Base-by-base conservation (phyloP, 805 yeast genomes). In the Jamesozyma rosinii region DNA sequence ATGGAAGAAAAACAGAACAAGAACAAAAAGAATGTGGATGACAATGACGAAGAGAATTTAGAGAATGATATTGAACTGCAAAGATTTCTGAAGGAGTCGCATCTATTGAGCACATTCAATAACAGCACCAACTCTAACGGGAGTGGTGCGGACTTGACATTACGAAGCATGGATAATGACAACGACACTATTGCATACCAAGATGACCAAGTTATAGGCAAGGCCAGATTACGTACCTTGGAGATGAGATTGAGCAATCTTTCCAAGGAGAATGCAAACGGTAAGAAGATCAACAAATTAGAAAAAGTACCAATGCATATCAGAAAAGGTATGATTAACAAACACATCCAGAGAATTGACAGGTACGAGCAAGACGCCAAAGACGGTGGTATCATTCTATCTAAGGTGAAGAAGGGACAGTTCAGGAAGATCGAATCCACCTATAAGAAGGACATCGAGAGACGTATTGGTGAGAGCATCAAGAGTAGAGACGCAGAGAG, bases 281-380 rank as follows among this genome's bases (percentile, higher is more conserved):
- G 64, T 65, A 52, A 47, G 34, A 41, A 38, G 2, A 24, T 24
- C 6, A 45, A 41, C 21, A 75, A 66, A 42, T 61, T 81, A 30
- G 92, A 84, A 51, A 83, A 79, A 41, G 85, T 87, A 77, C 95
- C 97, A 18, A 89, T 92, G 88, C 61, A 75, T 17, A 77, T 87
- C 70, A 74, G 97, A 44, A 84, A 83, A 57, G 95, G 95, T 2
- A 83, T 89, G 81, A 68, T 85, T 21, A 65, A 69, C 30, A 72
- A 79, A 37, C 74, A 80, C 37, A 63, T 72, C 30, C 59, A 65
- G 18, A 74, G 77, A 49, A 74, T 77, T 17, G 58, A 66, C 20
- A 74, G 74, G 53, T 76, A 70, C 55, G 95, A 85, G 59, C 67
- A 71, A 41, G 88, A 85, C 40, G 97, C 98, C 6, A 74, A 69